Conservation (phyloP, 345 rosid genomes). For the Anastatica hierochuntica region DNA sequence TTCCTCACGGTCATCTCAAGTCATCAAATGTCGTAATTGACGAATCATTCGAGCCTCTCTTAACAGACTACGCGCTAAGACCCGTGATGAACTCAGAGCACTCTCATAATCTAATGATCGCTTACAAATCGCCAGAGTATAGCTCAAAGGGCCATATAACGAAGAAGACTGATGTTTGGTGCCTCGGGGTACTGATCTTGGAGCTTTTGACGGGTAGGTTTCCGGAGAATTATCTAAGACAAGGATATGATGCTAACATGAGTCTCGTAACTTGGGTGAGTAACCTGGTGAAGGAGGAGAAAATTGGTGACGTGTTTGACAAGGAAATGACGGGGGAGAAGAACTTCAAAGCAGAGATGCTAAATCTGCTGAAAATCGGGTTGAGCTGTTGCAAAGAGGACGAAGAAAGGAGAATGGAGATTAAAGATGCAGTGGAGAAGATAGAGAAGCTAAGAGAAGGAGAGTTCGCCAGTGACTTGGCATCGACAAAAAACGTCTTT, state of each 20-base stretch:
- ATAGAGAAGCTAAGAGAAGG: constrained; percentile 35
- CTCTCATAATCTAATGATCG: constrained; percentile 42
- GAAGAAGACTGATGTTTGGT: constrained; percentile 52
- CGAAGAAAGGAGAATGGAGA: constrained; percentile 30
- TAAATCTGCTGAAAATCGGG: constrained; percentile 49
- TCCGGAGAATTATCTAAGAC: constrained; percentile 48
- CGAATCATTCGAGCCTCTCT: constrained; percentile 36
- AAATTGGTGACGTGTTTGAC: constrained; percentile 47
- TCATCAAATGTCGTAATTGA: constrained; percentile 67
- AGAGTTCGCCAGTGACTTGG: neutral
- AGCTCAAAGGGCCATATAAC: constrained; percentile 28
- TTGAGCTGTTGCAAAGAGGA: constrained; percentile 64
- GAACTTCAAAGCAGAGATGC: constrained; percentile 41
- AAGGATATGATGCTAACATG: constrained; percentile 27
- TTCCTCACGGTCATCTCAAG: constrained; percentile 73
- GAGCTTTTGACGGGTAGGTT: constrained; percentile 49
- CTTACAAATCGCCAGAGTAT: constrained; percentile 68
- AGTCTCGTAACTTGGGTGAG: constrained; percentile 51
- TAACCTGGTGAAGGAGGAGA: constrained; percentile 45
- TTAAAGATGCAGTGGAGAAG: constrained; percentile 38
- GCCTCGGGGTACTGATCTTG: constrained; percentile 50
- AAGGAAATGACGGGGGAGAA: constrained; percentile 44
- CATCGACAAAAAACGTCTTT: neutral
- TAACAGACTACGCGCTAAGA: constrained; percentile 51
- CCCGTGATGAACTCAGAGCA: constrained; percentile 52